A percentile compares a stretch with the other conserved stretches of the same genome.
Evolutionary conservation across 1,139 yeast genomes (phyloP).

Genomic region (Hansenula lynferdii): DNA sequence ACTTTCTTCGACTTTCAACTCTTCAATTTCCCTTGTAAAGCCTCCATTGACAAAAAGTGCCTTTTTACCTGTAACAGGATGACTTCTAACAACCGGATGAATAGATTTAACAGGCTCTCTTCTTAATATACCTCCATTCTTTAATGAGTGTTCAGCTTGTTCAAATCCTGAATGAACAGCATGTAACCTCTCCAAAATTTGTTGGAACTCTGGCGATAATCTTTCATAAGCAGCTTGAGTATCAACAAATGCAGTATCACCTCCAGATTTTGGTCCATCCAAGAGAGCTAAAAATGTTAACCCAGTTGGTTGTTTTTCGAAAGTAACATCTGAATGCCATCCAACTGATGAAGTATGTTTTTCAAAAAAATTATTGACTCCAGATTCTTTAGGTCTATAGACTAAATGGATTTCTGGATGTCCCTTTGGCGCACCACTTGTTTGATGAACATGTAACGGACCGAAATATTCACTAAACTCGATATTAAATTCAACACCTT

Average conservation of each 20-base stretch:
- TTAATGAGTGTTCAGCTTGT: conserved; percentile 51
- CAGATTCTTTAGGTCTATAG: conserved; percentile 41
- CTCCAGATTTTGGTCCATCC: conserved; percentile 59
- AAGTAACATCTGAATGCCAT: conserved; percentile 68
- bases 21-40: conserved; percentile 58
- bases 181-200: conserved; percentile 46
- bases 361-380: conserved; percentile 30
- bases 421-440: conserved; percentile 59
- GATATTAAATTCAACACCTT: conserved; percentile 46
- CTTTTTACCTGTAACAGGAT: conserved; percentile 64
- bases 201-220: conserved; percentile 53
- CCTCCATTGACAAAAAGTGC: conserved; percentile 52
- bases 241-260: conserved; percentile 64
- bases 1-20: conserved; percentile 59
- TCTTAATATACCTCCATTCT: conserved; percentile 53
- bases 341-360: conserved; percentile 31
- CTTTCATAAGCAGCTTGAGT: conserved; percentile 59
- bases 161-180: conserved; percentile 61
- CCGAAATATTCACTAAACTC: conserved; percentile 61
- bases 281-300: conserved; percentile 53
- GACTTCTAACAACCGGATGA: conserved; percentile 63
- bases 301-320: conserved; percentile 67
- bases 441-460: conserved; percentile 67
- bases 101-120: conserved; percentile 50
- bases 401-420: conserved; percentile 57